A percentile compares a stretch with the other conserved stretches of the same genome.
These are phyloP conservation scores for Phytophthora sojae DNA, from an alignment of 352 stramenopile genomes.

Conservation along the genomic window DNA sequence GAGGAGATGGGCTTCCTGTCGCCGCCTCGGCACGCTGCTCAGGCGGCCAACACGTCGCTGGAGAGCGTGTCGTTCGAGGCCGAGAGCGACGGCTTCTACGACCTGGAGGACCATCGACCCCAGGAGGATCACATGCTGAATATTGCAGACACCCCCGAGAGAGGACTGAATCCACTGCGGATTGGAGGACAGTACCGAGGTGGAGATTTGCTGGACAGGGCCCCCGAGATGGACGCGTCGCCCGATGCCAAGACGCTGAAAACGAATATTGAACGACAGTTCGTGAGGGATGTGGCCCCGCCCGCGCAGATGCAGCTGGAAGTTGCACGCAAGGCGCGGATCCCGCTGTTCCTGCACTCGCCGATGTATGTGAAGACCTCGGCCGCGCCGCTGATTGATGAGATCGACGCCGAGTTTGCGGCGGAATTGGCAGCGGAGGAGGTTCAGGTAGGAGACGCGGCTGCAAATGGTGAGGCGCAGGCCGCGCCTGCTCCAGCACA, in stretches of 20 bases:
- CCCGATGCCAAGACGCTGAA: conserved; percentile 61
- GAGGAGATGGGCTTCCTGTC: conserved; percentile 59
- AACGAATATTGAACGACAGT: conserved; percentile 69
- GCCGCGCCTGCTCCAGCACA: conserved; percentile 5
- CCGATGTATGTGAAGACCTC: conserved; percentile 89
- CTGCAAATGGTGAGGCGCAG: conserved; percentile 21
- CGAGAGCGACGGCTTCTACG: conserved; percentile 52
- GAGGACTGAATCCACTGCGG: conserved; percentile 17
- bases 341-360: conserved; percentile 87
- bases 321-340: conserved; percentile 81
- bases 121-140: conserved; percentile 35
- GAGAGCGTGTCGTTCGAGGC: conserved; percentile 68
- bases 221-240: conserved; percentile 29
- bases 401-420: conserved; percentile 39
- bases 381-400: conserved; percentile 60
- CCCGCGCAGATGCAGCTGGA: conserved; percentile 90
- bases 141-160: conserved; percentile 36
- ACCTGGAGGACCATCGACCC: conserved; percentile 54
- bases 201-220: conserved; percentile 33
- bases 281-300: conserved; percentile 73
- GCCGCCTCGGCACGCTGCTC: conserved; percentile 28
- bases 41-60: conserved; percentile 45
- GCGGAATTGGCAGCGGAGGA: conserved; percentile 30
- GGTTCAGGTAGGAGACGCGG: conserved; percentile 10
- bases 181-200: conserved; percentile 39